Conservation (phyloP, 306 rosid species). For the Fragaria nilgerrensis region DNA sequence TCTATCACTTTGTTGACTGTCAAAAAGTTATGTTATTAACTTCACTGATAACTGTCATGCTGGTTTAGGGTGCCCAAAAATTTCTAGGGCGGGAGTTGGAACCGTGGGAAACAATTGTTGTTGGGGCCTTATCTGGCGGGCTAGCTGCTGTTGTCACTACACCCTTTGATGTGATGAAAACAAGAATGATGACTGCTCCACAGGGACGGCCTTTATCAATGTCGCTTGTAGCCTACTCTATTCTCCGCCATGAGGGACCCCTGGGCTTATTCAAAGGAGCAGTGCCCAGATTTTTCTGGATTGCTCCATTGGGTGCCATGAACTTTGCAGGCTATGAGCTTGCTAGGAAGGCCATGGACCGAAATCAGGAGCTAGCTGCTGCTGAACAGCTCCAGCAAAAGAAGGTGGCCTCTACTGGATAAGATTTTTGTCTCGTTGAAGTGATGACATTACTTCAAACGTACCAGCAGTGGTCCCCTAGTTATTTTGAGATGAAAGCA, state of each 20-base stretch:
- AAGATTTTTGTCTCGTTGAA: slow-evolving; percentile 7
- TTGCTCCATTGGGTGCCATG: slow-evolving; percentile 98
- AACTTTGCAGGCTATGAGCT: slow-evolving; percentile 98
- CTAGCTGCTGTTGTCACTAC: slow-evolving; percentile 93
- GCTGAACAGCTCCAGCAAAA: slow-evolving; percentile 39
- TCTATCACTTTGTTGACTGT: neutral
- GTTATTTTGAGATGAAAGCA: slow-evolving; percentile 17
- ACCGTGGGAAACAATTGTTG: slow-evolving; percentile 92
- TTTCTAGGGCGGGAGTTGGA: slow-evolving; percentile 78
- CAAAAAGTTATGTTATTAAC: neutral
- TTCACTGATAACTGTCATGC: slow-evolving; percentile 10
- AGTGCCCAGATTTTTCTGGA: slow-evolving; percentile 95
- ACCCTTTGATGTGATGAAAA: slow-evolving; percentile 98
- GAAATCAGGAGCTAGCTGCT: slow-evolving; percentile 51
- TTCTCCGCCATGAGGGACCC: slow-evolving; percentile 84
- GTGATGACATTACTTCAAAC: neutral
- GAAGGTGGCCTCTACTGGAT: slow-evolving; percentile 47
- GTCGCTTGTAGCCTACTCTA: slow-evolving; percentile 67
- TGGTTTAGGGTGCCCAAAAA: slow-evolving; percentile 61
- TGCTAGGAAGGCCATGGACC: slow-evolving; percentile 92
- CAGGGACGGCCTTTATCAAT: slow-evolving; percentile 80
- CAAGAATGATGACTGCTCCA: slow-evolving; percentile 94
- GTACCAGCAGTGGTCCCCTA: neutral
- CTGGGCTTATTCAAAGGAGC: slow-evolving; percentile 95
- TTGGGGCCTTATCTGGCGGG: slow-evolving; percentile 97